Percentiles rank a stretch among this genome's conserved stretches.
These are phyloP conservation scores for Penicillium sp. DNA, from an alignment of 2,329 filamentous ascomycete genomes.

Conservation along the genomic window DNA sequence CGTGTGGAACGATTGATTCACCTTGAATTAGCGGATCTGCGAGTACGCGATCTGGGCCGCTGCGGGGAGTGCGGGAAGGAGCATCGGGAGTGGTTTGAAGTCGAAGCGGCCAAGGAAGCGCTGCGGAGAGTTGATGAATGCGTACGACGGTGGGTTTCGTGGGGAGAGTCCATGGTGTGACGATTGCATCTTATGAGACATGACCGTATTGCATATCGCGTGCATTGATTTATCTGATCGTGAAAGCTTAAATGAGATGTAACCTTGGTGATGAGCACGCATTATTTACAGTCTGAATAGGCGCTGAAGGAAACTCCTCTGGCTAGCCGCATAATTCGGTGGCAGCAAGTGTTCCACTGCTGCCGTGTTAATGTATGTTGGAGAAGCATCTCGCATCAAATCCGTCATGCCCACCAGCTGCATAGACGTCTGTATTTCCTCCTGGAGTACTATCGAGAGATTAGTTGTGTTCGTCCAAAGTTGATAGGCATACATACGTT, in stretches of 20 bases:
- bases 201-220: background rate
- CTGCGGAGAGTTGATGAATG: slow-evolving; percentile 71
- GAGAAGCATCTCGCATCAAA: slow-evolving; percentile 10
- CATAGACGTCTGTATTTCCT: slow-evolving; percentile 9
- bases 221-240: background rate
- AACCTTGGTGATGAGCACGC: background rate
- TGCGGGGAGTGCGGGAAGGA: slow-evolving; percentile 80
- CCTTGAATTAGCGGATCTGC: slow-evolving; percentile 71
- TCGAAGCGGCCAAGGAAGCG: slow-evolving; percentile 71
- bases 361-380: slow-evolving; percentile 9
- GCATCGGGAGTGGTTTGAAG: slow-evolving; percentile 94
- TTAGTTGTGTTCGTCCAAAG: background rate
- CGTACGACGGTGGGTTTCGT: slow-evolving; percentile 81
- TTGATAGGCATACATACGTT: background rate
- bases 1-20: slow-evolving; percentile 89
- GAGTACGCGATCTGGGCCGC: slow-evolving; percentile 58
- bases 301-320: background rate
- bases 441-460: slow-evolving; percentile 4
- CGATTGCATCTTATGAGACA: background rate
- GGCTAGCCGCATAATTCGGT: background rate
- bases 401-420: slow-evolving; percentile 12
- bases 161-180: slow-evolving; percentile 59
- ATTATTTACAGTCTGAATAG: background rate
- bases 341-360: slow-evolving; percentile 9
- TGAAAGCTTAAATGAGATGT: background rate